Evolutionary conservation across 2,329 filamentous ascomycete genomes (phyloP).

Genomic region (Rutstroemia sydowiana): DNA sequence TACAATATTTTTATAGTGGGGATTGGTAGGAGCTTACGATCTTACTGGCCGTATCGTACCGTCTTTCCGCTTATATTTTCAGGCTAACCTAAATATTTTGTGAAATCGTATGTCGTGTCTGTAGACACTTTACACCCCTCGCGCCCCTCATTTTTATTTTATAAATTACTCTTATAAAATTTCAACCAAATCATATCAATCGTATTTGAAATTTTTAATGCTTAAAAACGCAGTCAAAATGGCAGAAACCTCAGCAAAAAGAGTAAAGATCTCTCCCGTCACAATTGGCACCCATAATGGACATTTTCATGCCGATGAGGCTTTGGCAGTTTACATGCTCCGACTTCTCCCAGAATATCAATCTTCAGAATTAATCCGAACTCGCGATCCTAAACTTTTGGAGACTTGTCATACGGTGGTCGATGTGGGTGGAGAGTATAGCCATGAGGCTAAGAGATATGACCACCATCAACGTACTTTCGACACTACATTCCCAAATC

Average conservation of each 20-base stretch:
- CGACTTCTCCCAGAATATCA: slow-evolving; percentile 78
- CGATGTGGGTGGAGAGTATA: slow-evolving; percentile 95
- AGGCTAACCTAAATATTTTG: background rate
- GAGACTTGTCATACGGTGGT: slow-evolving; percentile 87
- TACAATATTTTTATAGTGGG: background rate
- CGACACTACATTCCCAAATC: slow-evolving; percentile 73
- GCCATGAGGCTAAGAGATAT: slow-evolving; percentile 68
- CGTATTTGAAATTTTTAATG: slow-evolving; percentile 34
- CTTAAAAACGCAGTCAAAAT: slow-evolving; percentile 46
- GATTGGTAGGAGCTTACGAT: background rate
- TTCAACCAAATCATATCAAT: background rate
- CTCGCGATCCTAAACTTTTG: slow-evolving; percentile 73
- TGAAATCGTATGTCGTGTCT: background rate
- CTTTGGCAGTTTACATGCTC: slow-evolving; percentile 92
- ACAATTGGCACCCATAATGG: slow-evolving; percentile 84
- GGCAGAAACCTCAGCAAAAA: slow-evolving; percentile 69
- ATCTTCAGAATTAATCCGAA: slow-evolving; percentile 69
- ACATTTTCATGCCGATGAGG: slow-evolving; percentile 98
- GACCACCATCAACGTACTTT: slow-evolving; percentile 98
- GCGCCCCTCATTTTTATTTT: slow-evolving; percentile 2
- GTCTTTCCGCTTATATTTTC: background rate
- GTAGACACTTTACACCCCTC: slow-evolving; percentile 9
- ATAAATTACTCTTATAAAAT: background rate
- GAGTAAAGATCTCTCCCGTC: slow-evolving; percentile 65
- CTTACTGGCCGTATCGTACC: background rate